Percentiles rank a stretch among this genome's conserved stretches.
phyloP scores from a whole-genome alignment of 2,329 filamentous ascomycete genomes.

The Trichoderma sp. region DNA sequence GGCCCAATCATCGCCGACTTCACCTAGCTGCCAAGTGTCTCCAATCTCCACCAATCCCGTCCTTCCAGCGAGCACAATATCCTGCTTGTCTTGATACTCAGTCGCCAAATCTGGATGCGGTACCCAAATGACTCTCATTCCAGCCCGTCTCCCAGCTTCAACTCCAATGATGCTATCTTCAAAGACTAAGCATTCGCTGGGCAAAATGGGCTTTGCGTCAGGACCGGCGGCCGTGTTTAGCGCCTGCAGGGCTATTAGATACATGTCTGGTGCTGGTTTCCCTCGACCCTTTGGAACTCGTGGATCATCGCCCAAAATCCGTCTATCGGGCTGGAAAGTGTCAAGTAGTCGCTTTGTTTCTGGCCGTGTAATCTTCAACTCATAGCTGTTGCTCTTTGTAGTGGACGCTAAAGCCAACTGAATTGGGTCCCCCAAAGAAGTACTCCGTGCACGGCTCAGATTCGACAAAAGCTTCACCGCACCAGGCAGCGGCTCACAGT shows the following conservation, averaged over 20 bases:
- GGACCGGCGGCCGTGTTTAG: constrained; percentile 57
- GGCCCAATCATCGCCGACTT: constrained; percentile 38
- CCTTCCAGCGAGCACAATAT: constrained; percentile 26
- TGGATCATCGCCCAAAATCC: neutral
- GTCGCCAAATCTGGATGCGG: constrained; percentile 58
- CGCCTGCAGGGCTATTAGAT: constrained; percentile 62
- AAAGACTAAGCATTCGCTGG: constrained; percentile 70
- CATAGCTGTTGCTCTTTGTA: neutral
- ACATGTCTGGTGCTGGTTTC: constrained; percentile 74
- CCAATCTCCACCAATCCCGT: constrained; percentile 24
- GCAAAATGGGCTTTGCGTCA: constrained; percentile 49
- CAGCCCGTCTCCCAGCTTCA: constrained; percentile 67
- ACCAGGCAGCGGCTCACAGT: neutral
- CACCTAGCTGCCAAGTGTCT: constrained; percentile 32
- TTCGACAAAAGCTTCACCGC: neutral
- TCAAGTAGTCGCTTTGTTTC: neutral
- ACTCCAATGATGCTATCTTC: constrained; percentile 72
- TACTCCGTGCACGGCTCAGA: neutral
- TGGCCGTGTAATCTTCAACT: neutral
- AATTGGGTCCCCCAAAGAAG: neutral
- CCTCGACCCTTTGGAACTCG: constrained; percentile 49
- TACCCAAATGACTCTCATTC: constrained; percentile 72
- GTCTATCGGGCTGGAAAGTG: neutral
- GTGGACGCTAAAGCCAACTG: neutral
- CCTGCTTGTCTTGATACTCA: constrained; percentile 31